A percentile compares a stretch with the other conserved stretches of the same genome.
phyloP scores from a whole-genome alignment of 2,329 filamentous ascomycete species.

The Leptographium procerum region DNA sequence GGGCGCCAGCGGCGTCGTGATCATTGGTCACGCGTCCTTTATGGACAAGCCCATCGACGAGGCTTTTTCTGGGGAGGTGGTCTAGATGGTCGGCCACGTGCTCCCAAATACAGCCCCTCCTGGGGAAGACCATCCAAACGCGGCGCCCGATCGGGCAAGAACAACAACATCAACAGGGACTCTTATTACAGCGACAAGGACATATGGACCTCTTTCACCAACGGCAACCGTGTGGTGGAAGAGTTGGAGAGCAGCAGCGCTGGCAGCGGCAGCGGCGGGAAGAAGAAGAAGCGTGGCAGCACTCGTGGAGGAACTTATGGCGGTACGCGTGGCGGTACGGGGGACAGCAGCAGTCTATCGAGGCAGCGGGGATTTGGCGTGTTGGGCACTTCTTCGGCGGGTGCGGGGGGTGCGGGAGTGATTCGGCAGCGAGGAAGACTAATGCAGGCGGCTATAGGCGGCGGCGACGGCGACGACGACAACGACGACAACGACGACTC shows the following conservation, averaged over 20 bases:
- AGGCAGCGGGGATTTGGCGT: conserved; percentile 1
- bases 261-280: conserved; percentile 42
- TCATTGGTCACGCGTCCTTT: conserved; percentile 86
- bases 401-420: background rate
- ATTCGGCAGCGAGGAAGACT: conserved; percentile 24
- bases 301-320: conserved; percentile 24
- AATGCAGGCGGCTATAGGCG: conserved; percentile 22
- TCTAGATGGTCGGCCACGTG: conserved; percentile 99
- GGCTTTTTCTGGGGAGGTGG: conserved; percentile 99
- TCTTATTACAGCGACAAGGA: background rate
- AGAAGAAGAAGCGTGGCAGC: too few species aligned
- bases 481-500: background rate
- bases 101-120: conserved; percentile 86
- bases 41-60: conserved; percentile 99
- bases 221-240: conserved; percentile 41
- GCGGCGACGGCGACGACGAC: background rate
- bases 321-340: conserved; percentile 24
- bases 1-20: conserved; percentile 85
- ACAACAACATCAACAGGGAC: background rate
- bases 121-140: conserved; percentile 99
- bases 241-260: conserved; percentile 52
- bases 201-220: background rate
- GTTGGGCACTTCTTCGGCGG: background rate
- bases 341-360: background rate
- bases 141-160: conserved; percentile 29